These are phyloP conservation scores for Yamadazyma phyllophila DNA, from an alignment of 805 yeast genomes.

Conservation along the genomic window DNA sequence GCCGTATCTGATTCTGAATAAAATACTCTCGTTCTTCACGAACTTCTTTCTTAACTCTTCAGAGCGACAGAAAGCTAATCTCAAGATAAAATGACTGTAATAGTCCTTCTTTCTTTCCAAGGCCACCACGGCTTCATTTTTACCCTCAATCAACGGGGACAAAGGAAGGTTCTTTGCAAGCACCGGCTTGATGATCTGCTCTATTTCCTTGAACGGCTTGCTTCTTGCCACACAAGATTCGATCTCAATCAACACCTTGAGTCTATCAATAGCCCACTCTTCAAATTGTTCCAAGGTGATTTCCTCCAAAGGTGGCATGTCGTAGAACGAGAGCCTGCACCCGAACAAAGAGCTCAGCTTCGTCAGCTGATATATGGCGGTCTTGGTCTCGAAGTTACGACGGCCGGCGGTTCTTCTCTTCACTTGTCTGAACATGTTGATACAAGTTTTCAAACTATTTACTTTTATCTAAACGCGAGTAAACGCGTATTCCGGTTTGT, in stretches of 20 bases:
- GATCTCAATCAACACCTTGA: slow-evolving; percentile 78
- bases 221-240: slow-evolving; percentile 72
- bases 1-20: slow-evolving; percentile 73
- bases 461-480: neutral
- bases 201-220: slow-evolving; percentile 62
- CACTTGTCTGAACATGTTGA: slow-evolving; percentile 64
- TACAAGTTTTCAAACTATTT: neutral
- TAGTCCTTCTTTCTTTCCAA: slow-evolving; percentile 83
- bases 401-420: slow-evolving; percentile 75
- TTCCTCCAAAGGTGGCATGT: slow-evolving; percentile 75
- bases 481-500: neutral
- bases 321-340: slow-evolving; percentile 68
- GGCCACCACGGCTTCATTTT: slow-evolving; percentile 36
- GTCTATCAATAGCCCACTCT: slow-evolving; percentile 90
- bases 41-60: slow-evolving; percentile 82
- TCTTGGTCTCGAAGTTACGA: slow-evolving; percentile 53
- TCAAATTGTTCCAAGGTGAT: slow-evolving; percentile 92
- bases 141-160: slow-evolving; percentile 25
- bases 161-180: slow-evolving; percentile 66
- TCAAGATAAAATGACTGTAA: slow-evolving; percentile 83
- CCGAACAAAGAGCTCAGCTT: slow-evolving; percentile 43
- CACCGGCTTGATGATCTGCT: slow-evolving; percentile 60
- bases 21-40: slow-evolving; percentile 66
- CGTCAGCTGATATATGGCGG: slow-evolving; percentile 21
- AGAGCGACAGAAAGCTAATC: slow-evolving; percentile 85